Base-by-base conservation (phyloP, 2,329 filamentous ascomycete genomes). In the Amylocarpus encephaloides region DNA sequence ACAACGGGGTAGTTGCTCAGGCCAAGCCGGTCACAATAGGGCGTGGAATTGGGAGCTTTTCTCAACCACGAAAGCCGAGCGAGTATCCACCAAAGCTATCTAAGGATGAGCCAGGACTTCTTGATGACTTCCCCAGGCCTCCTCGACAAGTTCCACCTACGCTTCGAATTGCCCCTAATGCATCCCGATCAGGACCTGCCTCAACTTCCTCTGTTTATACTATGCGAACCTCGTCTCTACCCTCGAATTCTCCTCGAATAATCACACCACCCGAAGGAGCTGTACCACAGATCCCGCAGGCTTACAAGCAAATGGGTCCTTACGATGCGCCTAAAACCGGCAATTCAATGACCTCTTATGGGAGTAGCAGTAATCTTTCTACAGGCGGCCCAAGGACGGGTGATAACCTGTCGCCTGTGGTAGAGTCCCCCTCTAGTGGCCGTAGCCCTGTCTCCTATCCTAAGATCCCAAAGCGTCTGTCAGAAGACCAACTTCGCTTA, bases 381-480 rank as follows among this genome's bases (percentile, higher is more conserved):
- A 52, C 15, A 36, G 51, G 29, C 30, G 48, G 38, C 26, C 43
- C 55, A 16, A 48, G 43, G 30, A 54, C 52, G 26, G 52, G 44
- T 19, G 56, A 51, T 15, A 11, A 15, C 6, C 50, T 65, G 4
- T 65, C 62, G 19, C 64, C 64, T 7, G 62, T 66, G 2, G 54
- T 59, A 6, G 63, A 64, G 49, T 62, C 59, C 18, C 64, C 64
- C 5, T 48, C 56, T 10, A 57, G 51, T 34, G 60, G 60, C 10
- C 48, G 43, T 16, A 59, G 59, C 49, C 61, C 62, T n/a, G 62
- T 63, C 18, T 57, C 49, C 13, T 62, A 63, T 36, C 62, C 62
- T 4, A 62, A 61, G 45, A 64, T 62, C 32, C 54, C 54, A 11
- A 48, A 50, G 34, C 56, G 51, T 9, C 42, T 61, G 5, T 55